These are phyloP conservation scores for Globisporangium middletonii DNA, from an alignment of 352 stramenopile genomes.

Conservation along the genomic window DNA sequence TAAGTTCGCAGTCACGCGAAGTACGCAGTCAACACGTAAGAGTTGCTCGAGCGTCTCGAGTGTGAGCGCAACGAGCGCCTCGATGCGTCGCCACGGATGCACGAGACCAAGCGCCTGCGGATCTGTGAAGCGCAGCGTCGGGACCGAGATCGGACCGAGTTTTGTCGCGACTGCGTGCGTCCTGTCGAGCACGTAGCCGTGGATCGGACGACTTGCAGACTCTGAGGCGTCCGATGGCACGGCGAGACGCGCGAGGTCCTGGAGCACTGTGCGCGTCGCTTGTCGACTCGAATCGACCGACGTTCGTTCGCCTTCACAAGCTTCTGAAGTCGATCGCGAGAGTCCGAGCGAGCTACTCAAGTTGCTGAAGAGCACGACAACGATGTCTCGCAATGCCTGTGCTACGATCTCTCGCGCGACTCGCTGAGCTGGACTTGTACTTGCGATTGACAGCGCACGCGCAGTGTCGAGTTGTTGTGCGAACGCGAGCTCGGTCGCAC, in stretches of 20 bases:
- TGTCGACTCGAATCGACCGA: conserved; percentile 12
- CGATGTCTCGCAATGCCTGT: conserved; percentile 29
- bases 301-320: background rate
- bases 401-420: conserved; percentile 17
- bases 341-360: conserved; percentile 5
- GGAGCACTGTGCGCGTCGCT: conserved; percentile 19
- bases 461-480: conserved; percentile 15
- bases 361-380: conserved; percentile 22
- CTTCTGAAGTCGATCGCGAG: conserved; percentile 1
- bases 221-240: conserved; percentile 5
- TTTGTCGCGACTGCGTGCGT: conserved; percentile 23
- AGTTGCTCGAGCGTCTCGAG: conserved; percentile 56
- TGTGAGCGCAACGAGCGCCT: conserved; percentile 35
- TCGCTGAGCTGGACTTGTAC: background rate
- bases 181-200: conserved; percentile 23
- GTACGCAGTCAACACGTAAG: conserved; percentile 42
- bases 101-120: conserved; percentile 28
- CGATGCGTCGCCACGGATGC: conserved; percentile 47
- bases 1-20: conserved; percentile 15
- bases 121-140: conserved; percentile 29
- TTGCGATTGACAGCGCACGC: background rate
- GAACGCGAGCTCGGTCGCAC: conserved; percentile 37
- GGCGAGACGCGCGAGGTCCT: conserved; percentile 9
- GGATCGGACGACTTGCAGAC: background rate
- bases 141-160: conserved; percentile 28